These are phyloP conservation scores for Drechslerella stenobrocha DNA, from an alignment of 2,329 filamentous ascomycete species.

Conservation along the genomic window DNA sequence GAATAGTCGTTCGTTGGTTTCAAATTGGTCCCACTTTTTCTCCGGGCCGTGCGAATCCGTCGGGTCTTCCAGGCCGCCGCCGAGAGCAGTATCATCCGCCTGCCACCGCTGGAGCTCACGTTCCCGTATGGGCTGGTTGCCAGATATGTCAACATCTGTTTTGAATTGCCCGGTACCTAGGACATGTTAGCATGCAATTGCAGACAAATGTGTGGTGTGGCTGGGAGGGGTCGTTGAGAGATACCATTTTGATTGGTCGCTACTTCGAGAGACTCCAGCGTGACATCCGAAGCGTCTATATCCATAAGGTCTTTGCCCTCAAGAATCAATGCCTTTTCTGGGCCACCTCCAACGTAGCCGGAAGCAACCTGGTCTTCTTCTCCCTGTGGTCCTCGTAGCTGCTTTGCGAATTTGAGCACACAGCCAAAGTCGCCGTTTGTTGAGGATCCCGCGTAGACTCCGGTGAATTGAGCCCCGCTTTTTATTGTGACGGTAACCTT, in stretches of 20 bases:
- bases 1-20: slow-evolving; percentile 82
- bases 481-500: slow-evolving; percentile 51
- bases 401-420: slow-evolving; percentile 51
- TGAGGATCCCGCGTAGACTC: slow-evolving; percentile 50
- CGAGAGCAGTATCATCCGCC: slow-evolving; percentile 49
- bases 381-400: slow-evolving; percentile 50
- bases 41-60: slow-evolving; percentile 29
- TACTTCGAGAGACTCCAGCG: slow-evolving; percentile 49
- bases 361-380: slow-evolving; percentile 50
- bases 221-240: too few relatives aligned
- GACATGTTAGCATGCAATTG: background rate
- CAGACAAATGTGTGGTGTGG: background rate
- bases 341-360: slow-evolving; percentile 51
- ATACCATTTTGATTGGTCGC: slow-evolving; percentile 40
- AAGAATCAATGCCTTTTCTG: slow-evolving; percentile 51
- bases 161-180: slow-evolving; percentile 50
- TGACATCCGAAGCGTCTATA: slow-evolving; percentile 49
- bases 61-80: slow-evolving; percentile 50
- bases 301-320: slow-evolving; percentile 52
- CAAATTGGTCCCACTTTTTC: slow-evolving; percentile 85
- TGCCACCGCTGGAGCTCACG: slow-evolving; percentile 53
- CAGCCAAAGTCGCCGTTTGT: slow-evolving; percentile 52
- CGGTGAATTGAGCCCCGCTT: slow-evolving; percentile 51
- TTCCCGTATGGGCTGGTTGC: slow-evolving; percentile 51
- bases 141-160: slow-evolving; percentile 53